These are phyloP conservation scores for Calocybe cyanea DNA, from an alignment of 768 basidiomycete genomes.

Conservation along the genomic window DNA sequence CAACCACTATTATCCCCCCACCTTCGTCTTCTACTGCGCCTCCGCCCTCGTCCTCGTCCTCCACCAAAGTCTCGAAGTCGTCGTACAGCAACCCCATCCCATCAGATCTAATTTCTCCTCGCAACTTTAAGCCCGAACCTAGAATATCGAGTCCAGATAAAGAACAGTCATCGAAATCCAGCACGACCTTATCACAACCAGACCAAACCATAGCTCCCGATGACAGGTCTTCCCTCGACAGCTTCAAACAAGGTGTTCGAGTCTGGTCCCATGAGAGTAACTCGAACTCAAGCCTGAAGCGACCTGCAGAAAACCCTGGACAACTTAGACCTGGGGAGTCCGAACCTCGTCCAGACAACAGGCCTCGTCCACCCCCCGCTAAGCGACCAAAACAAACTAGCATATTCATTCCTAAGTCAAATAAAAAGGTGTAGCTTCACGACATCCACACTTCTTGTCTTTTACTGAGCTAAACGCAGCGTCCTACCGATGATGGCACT, in stretches of 20 bases:
- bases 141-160: conserved; percentile 4
- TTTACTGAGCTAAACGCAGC: conserved; percentile 3
- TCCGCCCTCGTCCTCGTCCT: conserved; percentile 21
- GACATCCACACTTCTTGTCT: background rate
- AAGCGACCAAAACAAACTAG: conserved; percentile 40
- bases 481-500: conserved; percentile 13
- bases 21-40: background rate
- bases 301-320: conserved; percentile 7
- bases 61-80: conserved; percentile 9
- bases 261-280: background rate
- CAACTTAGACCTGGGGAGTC: background rate
- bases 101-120: conserved; percentile 16
- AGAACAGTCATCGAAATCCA: background rate
- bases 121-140: conserved; percentile 13
- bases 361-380: conserved; percentile 18
- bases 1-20: too few relatives aligned
- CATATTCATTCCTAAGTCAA: conserved; percentile 62
- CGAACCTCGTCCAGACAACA: conserved; percentile 9
- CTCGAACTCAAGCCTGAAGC: conserved; percentile 1
- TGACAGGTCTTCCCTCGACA: background rate
- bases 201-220: background rate
- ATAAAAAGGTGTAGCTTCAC: conserved; percentile 22
- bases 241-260: background rate
- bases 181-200: background rate
- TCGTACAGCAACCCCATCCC: conserved; percentile 12